Evolutionary conservation across 2,329 filamentous ascomycete genomes (phyloP).

Genomic region (Leptographium lundbergii): DNA sequence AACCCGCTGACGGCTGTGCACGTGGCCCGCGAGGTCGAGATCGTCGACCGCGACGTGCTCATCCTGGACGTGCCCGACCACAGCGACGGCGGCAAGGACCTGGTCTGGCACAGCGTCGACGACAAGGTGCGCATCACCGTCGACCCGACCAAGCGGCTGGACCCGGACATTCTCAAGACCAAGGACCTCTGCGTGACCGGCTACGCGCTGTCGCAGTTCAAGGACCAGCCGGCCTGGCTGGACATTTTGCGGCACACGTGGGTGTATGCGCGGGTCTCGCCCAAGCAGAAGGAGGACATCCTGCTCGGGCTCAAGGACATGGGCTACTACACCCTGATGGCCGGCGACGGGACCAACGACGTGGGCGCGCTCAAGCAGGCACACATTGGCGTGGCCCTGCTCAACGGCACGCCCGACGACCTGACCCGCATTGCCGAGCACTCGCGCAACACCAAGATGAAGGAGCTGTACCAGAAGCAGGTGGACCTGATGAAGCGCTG

Average conservation of each 20-base stretch:
- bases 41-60: constrained; percentile 87
- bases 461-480: constrained; percentile 97
- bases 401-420: constrained; percentile 90
- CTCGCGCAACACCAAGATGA: constrained; percentile 90
- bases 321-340: constrained; percentile 98
- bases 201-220: constrained; percentile 83
- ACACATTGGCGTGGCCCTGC: constrained; percentile 87
- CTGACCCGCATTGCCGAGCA: constrained; percentile 87
- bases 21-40: constrained; percentile 90
- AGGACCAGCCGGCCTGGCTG: constrained; percentile 61
- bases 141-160: constrained; percentile 68
- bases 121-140: constrained; percentile 79
- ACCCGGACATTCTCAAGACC: constrained; percentile 63
- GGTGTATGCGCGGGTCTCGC: constrained; percentile 97
- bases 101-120: constrained; percentile 92
- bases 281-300: constrained; percentile 98
- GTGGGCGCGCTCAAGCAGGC: constrained; percentile 96
- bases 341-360: constrained; percentile 95
- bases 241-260: constrained; percentile 79
- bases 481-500: constrained; percentile 83
- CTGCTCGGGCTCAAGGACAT: constrained; percentile 91
- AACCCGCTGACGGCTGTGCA: constrained; percentile 95
- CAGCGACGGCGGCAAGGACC: constrained; percentile 61
- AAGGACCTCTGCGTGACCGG: constrained; percentile 96
- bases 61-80: constrained; percentile 93